Percentiles rank a stretch among this genome's conserved stretches.
Evolutionary conservation across 164 flowering plant species (phyloP).

Genomic region (Tinospora cordifolia): DNA sequence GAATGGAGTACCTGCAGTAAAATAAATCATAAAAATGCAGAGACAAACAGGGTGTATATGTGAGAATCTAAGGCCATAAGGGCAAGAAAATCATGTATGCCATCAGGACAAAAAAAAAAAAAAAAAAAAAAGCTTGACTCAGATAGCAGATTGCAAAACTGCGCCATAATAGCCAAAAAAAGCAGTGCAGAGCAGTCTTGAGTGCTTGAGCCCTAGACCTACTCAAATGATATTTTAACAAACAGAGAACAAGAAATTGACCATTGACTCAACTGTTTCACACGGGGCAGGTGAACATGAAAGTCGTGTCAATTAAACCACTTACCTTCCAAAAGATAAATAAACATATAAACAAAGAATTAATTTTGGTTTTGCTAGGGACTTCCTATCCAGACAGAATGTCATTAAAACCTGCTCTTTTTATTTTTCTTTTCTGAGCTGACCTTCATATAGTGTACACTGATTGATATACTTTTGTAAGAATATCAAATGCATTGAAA

Average conservation of each 20-base stretch:
- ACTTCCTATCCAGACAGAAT: background rate
- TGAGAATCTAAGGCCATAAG: background rate
- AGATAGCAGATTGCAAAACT: background rate
- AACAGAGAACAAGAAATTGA: too few relatives aligned
- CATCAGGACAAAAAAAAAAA: too few relatives aligned
- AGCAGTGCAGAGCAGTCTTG: too few relatives aligned
- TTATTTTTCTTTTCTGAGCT: too few relatives aligned
- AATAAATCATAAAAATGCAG: background rate
- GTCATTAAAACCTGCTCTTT: too few relatives aligned
- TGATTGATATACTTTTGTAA: too few relatives aligned
- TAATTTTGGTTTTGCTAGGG: background rate
- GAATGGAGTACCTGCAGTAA: conserved; percentile 76
- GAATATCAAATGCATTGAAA: background rate
- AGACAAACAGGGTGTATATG: background rate
- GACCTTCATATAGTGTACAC: too few relatives aligned
- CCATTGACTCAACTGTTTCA: too few relatives aligned
- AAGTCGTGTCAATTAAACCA: too few relatives aligned
- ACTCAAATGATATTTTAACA: background rate
- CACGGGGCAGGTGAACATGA: too few relatives aligned
- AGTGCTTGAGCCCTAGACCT: background rate
- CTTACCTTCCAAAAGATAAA: too few relatives aligned
- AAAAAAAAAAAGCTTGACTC: background rate
- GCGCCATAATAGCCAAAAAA: background rate
- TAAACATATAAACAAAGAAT: background rate
- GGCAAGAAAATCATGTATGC: too few relatives aligned